A percentile compares a stretch with the other conserved stretches of the same genome.
phyloP scores from a whole-genome alignment of 169 alveolate genomes.

The Perkinsus olseni region DNA sequence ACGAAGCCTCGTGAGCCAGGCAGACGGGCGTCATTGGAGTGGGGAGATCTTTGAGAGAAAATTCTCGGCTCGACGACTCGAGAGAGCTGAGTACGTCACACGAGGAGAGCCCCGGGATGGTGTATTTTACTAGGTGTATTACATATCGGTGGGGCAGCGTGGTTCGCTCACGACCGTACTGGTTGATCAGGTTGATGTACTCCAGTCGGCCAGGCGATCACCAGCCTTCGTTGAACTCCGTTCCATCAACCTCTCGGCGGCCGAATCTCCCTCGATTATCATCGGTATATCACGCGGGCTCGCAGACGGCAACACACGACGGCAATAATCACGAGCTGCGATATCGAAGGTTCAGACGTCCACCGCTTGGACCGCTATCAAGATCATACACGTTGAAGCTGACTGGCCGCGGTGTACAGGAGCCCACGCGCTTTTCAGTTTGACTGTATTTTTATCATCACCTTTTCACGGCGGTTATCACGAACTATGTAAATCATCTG shows the following conservation, averaged over 20 bases:
- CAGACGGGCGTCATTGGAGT: background rate
- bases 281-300: background rate
- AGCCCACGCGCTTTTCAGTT: too few relatives aligned
- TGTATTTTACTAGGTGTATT: too few relatives aligned
- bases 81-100: background rate
- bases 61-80: background rate
- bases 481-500: too few relatives aligned
- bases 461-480: too few relatives aligned
- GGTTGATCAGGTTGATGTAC: too few relatives aligned
- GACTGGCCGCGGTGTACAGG: background rate
- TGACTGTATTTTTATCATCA: too few relatives aligned
- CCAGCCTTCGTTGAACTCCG: too few relatives aligned
- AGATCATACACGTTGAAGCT: background rate
- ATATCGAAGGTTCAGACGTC: background rate
- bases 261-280: background rate
- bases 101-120: background rate
- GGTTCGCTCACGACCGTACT: too few relatives aligned
- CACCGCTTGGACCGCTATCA: background rate
- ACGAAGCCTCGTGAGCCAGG: background rate
- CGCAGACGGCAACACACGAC: too few relatives aligned
- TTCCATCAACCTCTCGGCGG: too few relatives aligned
- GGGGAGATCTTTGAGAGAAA: background rate
- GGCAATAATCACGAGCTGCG: background rate
- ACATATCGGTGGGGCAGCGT: too few relatives aligned
- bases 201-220: too few relatives aligned